These are phyloP conservation scores for Pyrenophora seminiperda DNA, from an alignment of 2,329 filamentous ascomycete genomes.

Conservation along the genomic window DNA sequence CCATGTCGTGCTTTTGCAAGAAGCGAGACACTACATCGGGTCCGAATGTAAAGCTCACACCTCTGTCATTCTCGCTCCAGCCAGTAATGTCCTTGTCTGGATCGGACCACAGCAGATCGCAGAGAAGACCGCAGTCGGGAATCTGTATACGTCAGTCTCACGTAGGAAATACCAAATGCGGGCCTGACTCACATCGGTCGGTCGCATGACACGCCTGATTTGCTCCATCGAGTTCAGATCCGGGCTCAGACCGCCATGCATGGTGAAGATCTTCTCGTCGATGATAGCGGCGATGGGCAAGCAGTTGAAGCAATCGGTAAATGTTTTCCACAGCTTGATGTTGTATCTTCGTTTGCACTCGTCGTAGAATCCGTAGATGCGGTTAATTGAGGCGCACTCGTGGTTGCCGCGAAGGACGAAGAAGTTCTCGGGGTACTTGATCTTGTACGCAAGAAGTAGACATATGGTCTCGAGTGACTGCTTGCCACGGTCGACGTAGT, in stretches of 20 bases:
- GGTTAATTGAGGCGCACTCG: slow-evolving; percentile 93
- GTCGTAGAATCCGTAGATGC: slow-evolving; percentile 97
- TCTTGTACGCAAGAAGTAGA: slow-evolving; percentile 90
- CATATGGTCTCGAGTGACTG: slow-evolving; percentile 89
- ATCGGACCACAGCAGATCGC: slow-evolving; percentile 97
- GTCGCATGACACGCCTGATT: slow-evolving; percentile 97
- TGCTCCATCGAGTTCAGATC: slow-evolving; percentile 99
- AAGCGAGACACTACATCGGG: slow-evolving; percentile 97
- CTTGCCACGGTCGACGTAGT: slow-evolving; percentile 96
- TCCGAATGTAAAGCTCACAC: slow-evolving; percentile 98
- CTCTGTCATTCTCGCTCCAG: slow-evolving; percentile 98
- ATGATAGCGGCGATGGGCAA: slow-evolving; percentile 98
- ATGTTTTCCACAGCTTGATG: slow-evolving; percentile 98
- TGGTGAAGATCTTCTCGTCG: slow-evolving; percentile 99
- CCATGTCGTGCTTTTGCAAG: slow-evolving; percentile 99
- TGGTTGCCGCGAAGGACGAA: slow-evolving; percentile 94
- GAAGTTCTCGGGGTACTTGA: slow-evolving; percentile 97
- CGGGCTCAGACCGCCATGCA: slow-evolving; percentile 97
- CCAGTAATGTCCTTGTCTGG: slow-evolving; percentile 99
- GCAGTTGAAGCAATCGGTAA: slow-evolving; percentile 99
- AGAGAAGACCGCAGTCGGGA: slow-evolving; percentile 94
- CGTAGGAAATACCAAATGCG: slow-evolving; percentile 2
- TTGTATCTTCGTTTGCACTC: slow-evolving; percentile 97
- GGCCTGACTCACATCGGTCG: slow-evolving; percentile 82
- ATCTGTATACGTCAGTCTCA: slow-evolving; percentile 68